Evolutionary conservation across 495 filamentous ascomycete genomes (phyloP).

Genomic region (Tuber umbilicatum): DNA sequence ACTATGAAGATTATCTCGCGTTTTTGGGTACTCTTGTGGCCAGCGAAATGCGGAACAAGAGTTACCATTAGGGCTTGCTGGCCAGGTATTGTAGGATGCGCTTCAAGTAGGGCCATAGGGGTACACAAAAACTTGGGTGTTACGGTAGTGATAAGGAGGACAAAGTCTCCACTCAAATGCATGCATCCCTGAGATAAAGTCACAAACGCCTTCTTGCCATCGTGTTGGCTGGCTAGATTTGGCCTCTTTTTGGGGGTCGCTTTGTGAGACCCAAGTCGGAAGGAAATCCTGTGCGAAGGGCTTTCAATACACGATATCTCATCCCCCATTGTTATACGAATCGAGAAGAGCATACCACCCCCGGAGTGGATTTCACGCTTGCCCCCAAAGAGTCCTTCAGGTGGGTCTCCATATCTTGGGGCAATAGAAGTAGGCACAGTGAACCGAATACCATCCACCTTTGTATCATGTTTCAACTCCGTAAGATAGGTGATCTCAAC

Average conservation of each 20-base stretch:
- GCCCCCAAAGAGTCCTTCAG: constrained; percentile 24
- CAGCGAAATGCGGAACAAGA: constrained; percentile 57
- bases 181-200: constrained; percentile 49
- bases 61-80: constrained; percentile 62
- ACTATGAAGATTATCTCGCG: constrained; percentile 64
- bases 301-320: constrained; percentile 55
- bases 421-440: constrained; percentile 57
- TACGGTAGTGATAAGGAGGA: constrained; percentile 52
- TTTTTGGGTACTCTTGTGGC: constrained; percentile 44
- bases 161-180: constrained; percentile 49
- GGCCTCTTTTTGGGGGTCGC: constrained; percentile 42
- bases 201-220: constrained; percentile 53
- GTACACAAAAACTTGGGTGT: constrained; percentile 46
- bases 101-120: constrained; percentile 58
- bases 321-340: constrained; percentile 54
- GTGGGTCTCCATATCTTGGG: constrained; percentile 54
- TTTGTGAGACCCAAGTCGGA: constrained; percentile 46
- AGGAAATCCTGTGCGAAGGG: constrained; percentile 57
- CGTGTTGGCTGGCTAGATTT: constrained; percentile 44
- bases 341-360: constrained; percentile 52
- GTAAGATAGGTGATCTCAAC: constrained; percentile 57
- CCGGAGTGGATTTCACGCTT: constrained; percentile 6
- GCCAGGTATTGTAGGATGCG: constrained; percentile 53
- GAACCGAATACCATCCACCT: constrained; percentile 57
- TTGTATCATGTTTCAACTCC: constrained; percentile 59